These are phyloP conservation scores for Chaetothyriales sp. DNA, from an alignment of 2,329 filamentous ascomycete genomes.

Conservation along the genomic window DNA sequence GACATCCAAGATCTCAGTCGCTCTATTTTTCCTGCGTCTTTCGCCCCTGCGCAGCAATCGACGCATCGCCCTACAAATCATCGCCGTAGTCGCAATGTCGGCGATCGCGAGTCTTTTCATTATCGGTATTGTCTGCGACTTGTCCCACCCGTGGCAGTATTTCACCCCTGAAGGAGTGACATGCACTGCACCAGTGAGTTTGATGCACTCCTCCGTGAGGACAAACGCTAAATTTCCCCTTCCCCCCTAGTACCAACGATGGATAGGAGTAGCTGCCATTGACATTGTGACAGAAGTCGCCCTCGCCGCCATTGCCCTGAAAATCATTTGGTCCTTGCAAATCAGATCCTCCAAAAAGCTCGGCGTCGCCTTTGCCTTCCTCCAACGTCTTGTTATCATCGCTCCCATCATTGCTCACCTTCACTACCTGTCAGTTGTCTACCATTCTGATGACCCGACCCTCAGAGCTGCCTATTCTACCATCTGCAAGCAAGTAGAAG, in stretches of 20 bases:
- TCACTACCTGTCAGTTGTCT: too few species aligned
- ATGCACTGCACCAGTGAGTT: neutral
- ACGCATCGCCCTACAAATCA: conserved; percentile 7
- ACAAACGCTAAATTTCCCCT: too few species aligned
- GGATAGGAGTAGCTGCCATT: conserved; percentile 22
- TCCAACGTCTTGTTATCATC: conserved; percentile 26
- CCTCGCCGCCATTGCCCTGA: conserved; percentile 21
- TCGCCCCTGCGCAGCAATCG: conserved; percentile 7
- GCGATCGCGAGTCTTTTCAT: conserved; percentile 14
- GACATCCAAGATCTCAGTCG: neutral
- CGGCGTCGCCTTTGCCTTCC: conserved; percentile 24
- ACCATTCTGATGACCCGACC: neutral
- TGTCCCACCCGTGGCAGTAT: conserved; percentile 16
- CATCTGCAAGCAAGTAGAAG: neutral
- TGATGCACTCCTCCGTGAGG: too few species aligned
- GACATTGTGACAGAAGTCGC: conserved; percentile 25
- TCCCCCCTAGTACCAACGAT: neutral
- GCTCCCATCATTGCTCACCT: neutral
- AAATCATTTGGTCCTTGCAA: conserved; percentile 22
- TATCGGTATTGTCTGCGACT: conserved; percentile 18
- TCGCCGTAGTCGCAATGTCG: conserved; percentile 13
- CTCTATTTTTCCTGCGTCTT: conserved; percentile 1
- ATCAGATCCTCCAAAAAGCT: conserved; percentile 24
- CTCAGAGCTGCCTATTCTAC: neutral
- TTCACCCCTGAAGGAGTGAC: neutral